Evolutionary conservation across 2,329 filamentous ascomycete genomes (phyloP).

Genomic region (Rutstroemia sp.): DNA sequence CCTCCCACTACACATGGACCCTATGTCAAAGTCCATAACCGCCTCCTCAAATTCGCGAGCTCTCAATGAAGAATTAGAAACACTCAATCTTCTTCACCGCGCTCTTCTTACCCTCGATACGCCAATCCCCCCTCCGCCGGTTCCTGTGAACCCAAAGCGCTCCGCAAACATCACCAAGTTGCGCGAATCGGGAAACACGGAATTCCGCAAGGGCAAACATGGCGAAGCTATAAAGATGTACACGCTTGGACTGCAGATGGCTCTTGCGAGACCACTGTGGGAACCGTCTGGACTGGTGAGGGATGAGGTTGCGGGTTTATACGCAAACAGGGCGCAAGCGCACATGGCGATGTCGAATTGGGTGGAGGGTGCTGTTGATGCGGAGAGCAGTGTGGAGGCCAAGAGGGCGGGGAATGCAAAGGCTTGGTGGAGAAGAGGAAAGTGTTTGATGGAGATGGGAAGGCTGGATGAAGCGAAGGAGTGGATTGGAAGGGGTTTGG

Average conservation of each 20-base stretch:
- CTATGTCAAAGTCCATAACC: slow-evolving; percentile 69
- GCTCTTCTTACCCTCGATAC: slow-evolving; percentile 58
- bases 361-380: slow-evolving; percentile 82
- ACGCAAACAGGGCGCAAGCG: slow-evolving; percentile 84
- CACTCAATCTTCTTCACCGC: slow-evolving; percentile 75
- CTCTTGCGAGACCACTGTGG: slow-evolving; percentile 72
- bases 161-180: slow-evolving; percentile 83
- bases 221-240: slow-evolving; percentile 75
- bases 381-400: slow-evolving; percentile 79
- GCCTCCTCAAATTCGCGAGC: slow-evolving; percentile 39
- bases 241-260: slow-evolving; percentile 84
- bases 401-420: slow-evolving; percentile 84
- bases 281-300: slow-evolving; percentile 76
- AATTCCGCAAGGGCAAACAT: slow-evolving; percentile 72
- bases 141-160: slow-evolving; percentile 90
- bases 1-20: slow-evolving; percentile 74
- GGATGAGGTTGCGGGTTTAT: slow-evolving; percentile 75
- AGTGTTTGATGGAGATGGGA: slow-evolving; percentile 86
- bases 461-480: slow-evolving; percentile 72
- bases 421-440: slow-evolving; percentile 85
- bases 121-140: slow-evolving; percentile 71
- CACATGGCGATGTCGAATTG: slow-evolving; percentile 77
- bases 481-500: slow-evolving; percentile 70
- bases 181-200: slow-evolving; percentile 76
- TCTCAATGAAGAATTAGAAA: slow-evolving; percentile 57